Percentiles rank a stretch among this genome's conserved stretches.
Evolutionary conservation across 2,329 filamentous ascomycete genomes (phyloP).

Genomic region (Pseudogymnoascus sp.): DNA sequence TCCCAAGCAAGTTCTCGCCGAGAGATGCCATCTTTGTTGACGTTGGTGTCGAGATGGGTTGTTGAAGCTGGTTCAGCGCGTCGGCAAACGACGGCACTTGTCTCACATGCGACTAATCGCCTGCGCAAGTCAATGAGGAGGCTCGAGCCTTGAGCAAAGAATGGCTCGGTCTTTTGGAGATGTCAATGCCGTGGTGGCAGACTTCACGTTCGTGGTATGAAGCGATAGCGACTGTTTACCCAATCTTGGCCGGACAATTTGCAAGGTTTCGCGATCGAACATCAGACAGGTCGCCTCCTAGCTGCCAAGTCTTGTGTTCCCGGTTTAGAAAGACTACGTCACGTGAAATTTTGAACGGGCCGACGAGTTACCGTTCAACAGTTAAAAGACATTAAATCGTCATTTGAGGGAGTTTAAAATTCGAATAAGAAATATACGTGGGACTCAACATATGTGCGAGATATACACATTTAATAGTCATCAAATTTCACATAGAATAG

Average conservation of each 20-base stretch:
- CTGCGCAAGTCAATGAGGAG: not conserved
- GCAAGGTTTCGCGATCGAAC: conserved; percentile 9
- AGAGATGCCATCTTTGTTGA: conserved; percentile 69
- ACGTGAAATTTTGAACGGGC: not conserved
- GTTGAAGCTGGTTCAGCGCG: conserved; percentile 9
- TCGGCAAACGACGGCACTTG: conserved; percentile 4
- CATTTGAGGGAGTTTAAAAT: not conserved
- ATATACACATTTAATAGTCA: not conserved
- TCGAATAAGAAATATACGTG: not conserved
- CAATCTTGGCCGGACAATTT: conserved; percentile 9
- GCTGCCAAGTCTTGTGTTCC: conserved; percentile 9
- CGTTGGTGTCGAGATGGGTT: not conserved
- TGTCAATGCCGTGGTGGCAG: conserved; percentile 6
- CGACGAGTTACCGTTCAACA: not conserved
- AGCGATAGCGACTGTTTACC: conserved; percentile 4
- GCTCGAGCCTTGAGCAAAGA: conserved; percentile 3
- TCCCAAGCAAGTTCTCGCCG: conserved; percentile 88
- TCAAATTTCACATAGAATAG: not conserved
- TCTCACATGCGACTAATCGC: conserved; percentile 9
- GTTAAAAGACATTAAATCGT: not conserved
- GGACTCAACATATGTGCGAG: not conserved
- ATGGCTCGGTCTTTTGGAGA: not conserved
- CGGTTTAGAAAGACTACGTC: not conserved
- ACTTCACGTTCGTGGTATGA: conserved; percentile 1
- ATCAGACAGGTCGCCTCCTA: not conserved